Evolutionary conservation across 129 eudicot species (phyloP).

Genomic region (Lactuca saligna): DNA sequence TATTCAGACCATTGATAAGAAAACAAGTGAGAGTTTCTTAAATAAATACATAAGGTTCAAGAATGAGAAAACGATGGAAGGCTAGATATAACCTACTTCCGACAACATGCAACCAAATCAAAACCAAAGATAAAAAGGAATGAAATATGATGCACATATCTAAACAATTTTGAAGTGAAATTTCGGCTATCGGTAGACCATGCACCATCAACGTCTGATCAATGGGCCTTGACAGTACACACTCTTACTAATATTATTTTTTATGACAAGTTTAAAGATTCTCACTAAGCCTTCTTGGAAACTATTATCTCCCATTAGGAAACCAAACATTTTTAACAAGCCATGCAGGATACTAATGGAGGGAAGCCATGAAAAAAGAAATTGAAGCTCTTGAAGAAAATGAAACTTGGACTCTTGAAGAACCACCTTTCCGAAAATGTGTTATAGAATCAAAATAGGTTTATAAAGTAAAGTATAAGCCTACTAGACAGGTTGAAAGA

Average conservation of each 20-base stretch:
- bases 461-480: neutral
- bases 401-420: neutral
- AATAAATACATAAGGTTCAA: no score
- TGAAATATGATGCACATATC: neutral
- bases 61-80: no score
- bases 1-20: no score
- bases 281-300: neutral
- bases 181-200: neutral
- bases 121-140: neutral
- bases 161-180: neutral
- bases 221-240: neutral
- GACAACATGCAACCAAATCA: no score
- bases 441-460: neutral
- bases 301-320: neutral
- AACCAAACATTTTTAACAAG: neutral
- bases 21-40: no score
- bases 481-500: no score
- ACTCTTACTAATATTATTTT: neutral
- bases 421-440: neutral
- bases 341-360: neutral
- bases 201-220: neutral
- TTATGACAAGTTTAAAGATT: neutral
- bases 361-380: neutral
- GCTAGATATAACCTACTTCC: no score
- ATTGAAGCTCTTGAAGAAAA: conserved; percentile 1